phyloP scores from a whole-genome alignment of 257 asterid species.

The Coffea eugenioides region DNA sequence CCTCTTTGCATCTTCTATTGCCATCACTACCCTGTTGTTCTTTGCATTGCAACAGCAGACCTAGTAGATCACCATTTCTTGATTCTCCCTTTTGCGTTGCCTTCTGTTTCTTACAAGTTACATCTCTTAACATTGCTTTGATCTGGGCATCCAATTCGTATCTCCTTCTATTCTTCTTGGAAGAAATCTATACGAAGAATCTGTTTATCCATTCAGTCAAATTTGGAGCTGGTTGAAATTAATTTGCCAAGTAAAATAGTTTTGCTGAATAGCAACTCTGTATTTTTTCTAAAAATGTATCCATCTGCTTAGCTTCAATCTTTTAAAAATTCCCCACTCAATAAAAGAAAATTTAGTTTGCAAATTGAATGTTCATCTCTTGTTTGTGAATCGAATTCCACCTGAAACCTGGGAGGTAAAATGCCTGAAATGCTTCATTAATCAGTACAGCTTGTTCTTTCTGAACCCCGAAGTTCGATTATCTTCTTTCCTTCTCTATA shows the following conservation, averaged over 20 bases:
- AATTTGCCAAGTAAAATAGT: not conserved
- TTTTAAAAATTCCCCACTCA: too few species aligned
- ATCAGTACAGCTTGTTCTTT: conserved; percentile 23
- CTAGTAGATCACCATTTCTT: conserved; percentile 17
- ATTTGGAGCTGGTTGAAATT: not conserved
- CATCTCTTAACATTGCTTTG: not conserved
- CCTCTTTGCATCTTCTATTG: conserved; percentile 26
- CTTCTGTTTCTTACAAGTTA: conserved; percentile 9
- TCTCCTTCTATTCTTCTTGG: conserved; percentile 31
- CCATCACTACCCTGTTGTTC: conserved; percentile 15
- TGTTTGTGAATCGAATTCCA: not conserved
- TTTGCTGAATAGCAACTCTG: not conserved
- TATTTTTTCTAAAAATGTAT: not conserved
- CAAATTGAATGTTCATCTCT: not conserved
- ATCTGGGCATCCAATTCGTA: conserved; percentile 27
- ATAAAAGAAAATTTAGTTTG: too few species aligned
- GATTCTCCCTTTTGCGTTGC: conserved; percentile 7
- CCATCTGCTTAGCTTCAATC: too few species aligned
- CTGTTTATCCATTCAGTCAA: not conserved
- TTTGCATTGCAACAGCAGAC: conserved; percentile 25
- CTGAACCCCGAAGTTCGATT: conserved; percentile 24
- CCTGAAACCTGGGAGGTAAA: conserved; percentile 31
- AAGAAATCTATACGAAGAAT: conserved; percentile 20
- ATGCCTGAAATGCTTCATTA: conserved; percentile 18
- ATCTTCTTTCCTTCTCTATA: conserved; percentile 25